Evolutionary conservation across 305 asterid genomes (phyloP).

Genomic region (Petunia hybrid): DNA sequence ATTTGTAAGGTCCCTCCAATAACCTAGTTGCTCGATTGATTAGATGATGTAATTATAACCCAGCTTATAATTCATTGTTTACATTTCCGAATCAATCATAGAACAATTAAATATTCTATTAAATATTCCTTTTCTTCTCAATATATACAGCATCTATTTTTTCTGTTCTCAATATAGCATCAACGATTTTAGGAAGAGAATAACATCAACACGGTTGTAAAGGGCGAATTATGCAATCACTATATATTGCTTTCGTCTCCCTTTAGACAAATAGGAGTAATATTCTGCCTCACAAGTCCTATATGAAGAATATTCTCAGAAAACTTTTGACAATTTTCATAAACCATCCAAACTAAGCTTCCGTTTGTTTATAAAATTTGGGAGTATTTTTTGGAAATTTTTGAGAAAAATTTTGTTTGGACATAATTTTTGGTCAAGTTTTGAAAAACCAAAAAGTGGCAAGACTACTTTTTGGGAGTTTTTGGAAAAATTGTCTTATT

Average conservation of each 20-base stretch:
- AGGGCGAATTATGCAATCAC: neutral
- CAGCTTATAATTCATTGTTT: neutral
- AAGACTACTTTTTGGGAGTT: no score
- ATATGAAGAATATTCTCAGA: slow-evolving; percentile 13
- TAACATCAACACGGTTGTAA: slow-evolving; percentile 9
- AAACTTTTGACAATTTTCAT: slow-evolving; percentile 22
- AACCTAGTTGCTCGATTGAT: neutral
- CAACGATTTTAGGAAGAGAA: neutral
- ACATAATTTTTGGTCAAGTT: no score
- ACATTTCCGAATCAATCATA: neutral
- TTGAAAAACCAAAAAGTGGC: no score
- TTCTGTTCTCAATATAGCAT: slow-evolving; percentile 9
- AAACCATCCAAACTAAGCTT: slow-evolving; percentile 31
- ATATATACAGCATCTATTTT: neutral
- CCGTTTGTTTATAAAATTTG: no score
- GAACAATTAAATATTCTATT: no score
- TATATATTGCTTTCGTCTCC: slow-evolving; percentile 6
- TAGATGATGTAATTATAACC: neutral
- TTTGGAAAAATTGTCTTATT: no score
- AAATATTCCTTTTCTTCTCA: neutral
- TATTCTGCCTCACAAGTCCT: slow-evolving; percentile 31
- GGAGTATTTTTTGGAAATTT: no score
- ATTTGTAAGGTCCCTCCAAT: neutral
- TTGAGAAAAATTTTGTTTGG: no score
- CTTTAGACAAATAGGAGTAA: neutral